Evolutionary conservation across 2,329 filamentous ascomycete species (phyloP).

Genomic region (Botrytis elliptica): DNA sequence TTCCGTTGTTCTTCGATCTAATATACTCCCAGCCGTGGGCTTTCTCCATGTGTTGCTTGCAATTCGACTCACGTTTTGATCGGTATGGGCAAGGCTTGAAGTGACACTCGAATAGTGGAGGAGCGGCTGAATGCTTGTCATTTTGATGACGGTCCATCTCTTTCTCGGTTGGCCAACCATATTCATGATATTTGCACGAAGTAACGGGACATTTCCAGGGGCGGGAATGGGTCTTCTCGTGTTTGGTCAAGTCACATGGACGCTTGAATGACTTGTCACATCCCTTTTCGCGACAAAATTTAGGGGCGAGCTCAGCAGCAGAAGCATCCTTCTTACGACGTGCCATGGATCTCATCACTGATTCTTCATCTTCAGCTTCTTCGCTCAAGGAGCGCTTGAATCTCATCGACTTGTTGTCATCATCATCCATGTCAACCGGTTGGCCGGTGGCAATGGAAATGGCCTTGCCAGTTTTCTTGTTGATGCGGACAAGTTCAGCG

Average conservation of each 20-base stretch:
- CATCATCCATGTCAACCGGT: conserved; percentile 57
- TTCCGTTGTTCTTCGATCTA: conserved; percentile 88
- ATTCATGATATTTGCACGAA: conserved; percentile 84
- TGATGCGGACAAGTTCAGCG: conserved; percentile 76
- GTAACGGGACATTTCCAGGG: conserved; percentile 87
- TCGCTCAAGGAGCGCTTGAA: conserved; percentile 68
- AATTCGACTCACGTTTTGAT: conserved; percentile 94
- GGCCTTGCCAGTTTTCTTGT: conserved; percentile 72
- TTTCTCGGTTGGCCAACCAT: conserved; percentile 96
- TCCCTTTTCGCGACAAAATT: conserved; percentile 70
- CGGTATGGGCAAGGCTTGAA: conserved; percentile 86
- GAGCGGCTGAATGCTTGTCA: conserved; percentile 84
- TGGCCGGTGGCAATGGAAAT: conserved; percentile 74
- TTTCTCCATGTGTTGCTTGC: conserved; percentile 99
- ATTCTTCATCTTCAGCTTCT: conserved; percentile 74
- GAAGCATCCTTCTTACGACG: conserved; percentile 90
- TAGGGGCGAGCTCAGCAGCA: conserved; percentile 76
- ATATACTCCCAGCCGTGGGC: conserved; percentile 88
- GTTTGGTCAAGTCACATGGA: conserved; percentile 96
- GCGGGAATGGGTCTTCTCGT: conserved; percentile 95
- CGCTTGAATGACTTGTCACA: conserved; percentile 94
- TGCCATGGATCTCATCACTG: conserved; percentile 88
- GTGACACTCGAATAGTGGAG: conserved; percentile 78
- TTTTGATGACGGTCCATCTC: conserved; percentile 95
- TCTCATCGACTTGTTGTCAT: conserved; percentile 48